phyloP scores from a whole-genome alignment of 768 basidiomycete species.

The Pisolithus albus region DNA sequence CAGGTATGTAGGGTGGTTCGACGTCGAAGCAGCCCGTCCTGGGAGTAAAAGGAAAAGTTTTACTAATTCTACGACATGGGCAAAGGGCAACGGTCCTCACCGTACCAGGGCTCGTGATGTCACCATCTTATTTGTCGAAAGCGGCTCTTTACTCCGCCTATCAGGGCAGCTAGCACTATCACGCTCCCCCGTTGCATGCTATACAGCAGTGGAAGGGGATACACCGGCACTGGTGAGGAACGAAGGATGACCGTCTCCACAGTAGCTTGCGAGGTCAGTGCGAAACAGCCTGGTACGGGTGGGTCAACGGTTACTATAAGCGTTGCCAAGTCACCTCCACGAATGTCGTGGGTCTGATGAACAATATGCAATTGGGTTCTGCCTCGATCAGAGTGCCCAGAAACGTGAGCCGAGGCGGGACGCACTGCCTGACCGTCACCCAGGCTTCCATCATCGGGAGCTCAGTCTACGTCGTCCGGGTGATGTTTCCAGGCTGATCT shows the following conservation, averaged over 20 bases:
- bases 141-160: no score
- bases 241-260: no score
- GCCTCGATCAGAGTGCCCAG: neutral
- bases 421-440: neutral
- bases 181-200: no score
- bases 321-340: no score
- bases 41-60: neutral
- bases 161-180: neutral
- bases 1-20: neutral
- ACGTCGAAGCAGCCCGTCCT: neutral
- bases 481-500: neutral
- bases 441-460: neutral
- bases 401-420: neutral
- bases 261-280: no score
- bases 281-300: no score
- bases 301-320: no score
- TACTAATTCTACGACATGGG: neutral
- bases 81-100: neutral
- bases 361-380: neutral
- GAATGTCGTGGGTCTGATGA: no score
- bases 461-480: slow-evolving; percentile 18
- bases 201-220: no score
- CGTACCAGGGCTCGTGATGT: neutral
- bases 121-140: neutral
- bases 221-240: no score